Conservation (phyloP, 2,329 filamentous ascomycete species). For the Aphanocladium album region DNA sequence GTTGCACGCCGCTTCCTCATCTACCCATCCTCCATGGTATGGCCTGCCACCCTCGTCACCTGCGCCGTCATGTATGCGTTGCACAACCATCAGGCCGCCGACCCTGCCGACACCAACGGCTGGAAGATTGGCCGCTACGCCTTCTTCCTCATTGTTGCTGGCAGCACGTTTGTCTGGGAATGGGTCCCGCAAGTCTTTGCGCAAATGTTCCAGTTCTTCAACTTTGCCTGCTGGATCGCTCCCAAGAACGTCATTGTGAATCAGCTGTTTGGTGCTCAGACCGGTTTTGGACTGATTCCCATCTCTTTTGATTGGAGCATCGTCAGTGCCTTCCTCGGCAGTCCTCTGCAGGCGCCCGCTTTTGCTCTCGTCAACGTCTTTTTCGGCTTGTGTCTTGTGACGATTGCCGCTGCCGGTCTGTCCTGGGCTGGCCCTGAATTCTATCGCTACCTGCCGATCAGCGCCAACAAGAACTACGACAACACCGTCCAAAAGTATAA, state of each 20-base stretch:
- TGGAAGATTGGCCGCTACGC: constrained; percentile 55
- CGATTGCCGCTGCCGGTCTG: constrained; percentile 46
- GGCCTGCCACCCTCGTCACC: constrained; percentile 57
- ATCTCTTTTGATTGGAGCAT: constrained; percentile 64
- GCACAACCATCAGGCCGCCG: constrained; percentile 53
- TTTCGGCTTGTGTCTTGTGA: constrained; percentile 46
- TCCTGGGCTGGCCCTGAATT: constrained; percentile 48
- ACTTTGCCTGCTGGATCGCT: constrained; percentile 57
- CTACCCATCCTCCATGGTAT: constrained; percentile 59
- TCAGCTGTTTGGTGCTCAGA: constrained; percentile 59
- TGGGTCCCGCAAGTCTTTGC: constrained; percentile 56
- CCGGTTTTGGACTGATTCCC: constrained; percentile 57
- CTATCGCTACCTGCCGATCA: constrained; percentile 52
- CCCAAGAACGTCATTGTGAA: constrained; percentile 58
- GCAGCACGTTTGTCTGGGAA: constrained; percentile 50
- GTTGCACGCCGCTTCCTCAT: constrained; percentile 55
- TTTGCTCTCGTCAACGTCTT: constrained; percentile 57
- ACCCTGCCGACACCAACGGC: constrained; percentile 41
- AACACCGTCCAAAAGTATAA: constrained; percentile 55
- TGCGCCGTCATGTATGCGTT: constrained; percentile 59
- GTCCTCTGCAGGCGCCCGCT: constrained; percentile 55
- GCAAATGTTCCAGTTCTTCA: constrained; percentile 54
- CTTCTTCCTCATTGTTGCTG: constrained; percentile 51
- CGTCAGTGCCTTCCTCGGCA: constrained; percentile 50
- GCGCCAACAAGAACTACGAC: constrained; percentile 51